Base-by-base conservation (phyloP, 1,284 basidiomycete species). In the Marasmius tenuissimus region DNA sequence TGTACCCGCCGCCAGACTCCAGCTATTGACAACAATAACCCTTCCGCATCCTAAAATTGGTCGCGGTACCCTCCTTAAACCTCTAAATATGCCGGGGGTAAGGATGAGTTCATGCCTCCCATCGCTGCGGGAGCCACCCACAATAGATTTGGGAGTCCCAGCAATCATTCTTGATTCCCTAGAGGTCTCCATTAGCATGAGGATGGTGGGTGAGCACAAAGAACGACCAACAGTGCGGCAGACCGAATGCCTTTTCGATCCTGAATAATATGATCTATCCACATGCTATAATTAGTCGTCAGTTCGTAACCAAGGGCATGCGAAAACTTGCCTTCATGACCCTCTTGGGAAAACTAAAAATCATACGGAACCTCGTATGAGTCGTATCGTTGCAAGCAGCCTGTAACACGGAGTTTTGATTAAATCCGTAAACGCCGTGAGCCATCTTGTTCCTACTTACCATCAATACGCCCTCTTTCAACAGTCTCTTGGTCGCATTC, bases 301-400 rank as follows among this genome's bases (percentile, higher is more conserved):
- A 14, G 11, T 6, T 14, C 9, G 5, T 16, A 35, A 39, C 8
- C 57, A 56, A 2, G 39, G 6, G 5, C 4, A 14, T 39, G 40
- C 12, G 27, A 27, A 27, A 27, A 33, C 53, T 33, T 16, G 58
- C 62, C 62, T 63, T 63, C 62, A 63, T 63, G 9, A 58, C 53
- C 18, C 33, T 16, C 22, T 48, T 55, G 10, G 62, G 62, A 14
- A 58, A 51, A 11, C 45, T 58, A 22, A 63, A 63, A 6, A 61
- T 55, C 9, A 63, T 22, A 10, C 62, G 53, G n/a, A 61, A 52
- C 14, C 62, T 52, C 8, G 59, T 63, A 38, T 2, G 37, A 37
- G 11, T 48, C 38, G 27, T 27, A 27, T 35, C 49, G 33, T 53
- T 58, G 22, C 51, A 40, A 18, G 11, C 35, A 6, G 20, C 27